Percentiles rank a stretch among this genome's conserved stretches.
Conservation (phyloP, 148 eudicot genomes). For the Diospyros kaki region DNA sequence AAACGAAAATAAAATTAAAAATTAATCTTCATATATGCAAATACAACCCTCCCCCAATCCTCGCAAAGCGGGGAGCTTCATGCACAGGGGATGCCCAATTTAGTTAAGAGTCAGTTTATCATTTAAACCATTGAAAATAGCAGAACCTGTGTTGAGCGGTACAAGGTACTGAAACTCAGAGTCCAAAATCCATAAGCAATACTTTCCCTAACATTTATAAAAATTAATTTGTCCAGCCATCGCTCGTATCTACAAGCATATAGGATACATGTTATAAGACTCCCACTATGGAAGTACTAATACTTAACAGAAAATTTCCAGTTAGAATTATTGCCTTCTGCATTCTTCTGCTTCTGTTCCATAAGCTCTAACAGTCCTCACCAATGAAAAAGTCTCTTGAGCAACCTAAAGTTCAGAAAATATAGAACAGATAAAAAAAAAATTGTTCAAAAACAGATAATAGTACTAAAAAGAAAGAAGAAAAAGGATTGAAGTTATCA, state of each 20-base stretch:
- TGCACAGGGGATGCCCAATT: not conserved
- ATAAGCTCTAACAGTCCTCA: constrained; percentile 38
- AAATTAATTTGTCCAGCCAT: constrained; percentile 39
- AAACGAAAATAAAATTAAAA: not conserved
- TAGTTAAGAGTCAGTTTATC: not conserved
- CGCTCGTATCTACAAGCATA: constrained; percentile 34
- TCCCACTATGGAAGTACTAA: not conserved
- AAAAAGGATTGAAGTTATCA: not conserved
- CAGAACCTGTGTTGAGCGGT: constrained; percentile 52
- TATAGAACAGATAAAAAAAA: not conserved
- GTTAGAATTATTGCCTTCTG: constrained; percentile 31
- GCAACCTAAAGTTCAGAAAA: constrained; percentile 26
- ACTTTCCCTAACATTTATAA: constrained; percentile 38
- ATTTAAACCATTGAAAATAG: constrained; percentile 2
- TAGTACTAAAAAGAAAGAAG: not conserved
- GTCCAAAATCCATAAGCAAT: constrained; percentile 48
- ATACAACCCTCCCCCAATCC: too few species aligned
- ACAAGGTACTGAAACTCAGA: constrained; percentile 40
- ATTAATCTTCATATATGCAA: too few species aligned
- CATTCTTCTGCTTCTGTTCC: constrained; percentile 38
- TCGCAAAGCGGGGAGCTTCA: too few species aligned
- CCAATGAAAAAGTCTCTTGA: constrained; percentile 34
- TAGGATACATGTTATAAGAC: not conserved
- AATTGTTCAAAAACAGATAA: not conserved
- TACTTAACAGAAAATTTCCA: not conserved